Evolutionary conservation across 106 monocot species (phyloP), one percentile per base, ranked within the genome.

Genomic region (Dendrobium nobile): DNA sequence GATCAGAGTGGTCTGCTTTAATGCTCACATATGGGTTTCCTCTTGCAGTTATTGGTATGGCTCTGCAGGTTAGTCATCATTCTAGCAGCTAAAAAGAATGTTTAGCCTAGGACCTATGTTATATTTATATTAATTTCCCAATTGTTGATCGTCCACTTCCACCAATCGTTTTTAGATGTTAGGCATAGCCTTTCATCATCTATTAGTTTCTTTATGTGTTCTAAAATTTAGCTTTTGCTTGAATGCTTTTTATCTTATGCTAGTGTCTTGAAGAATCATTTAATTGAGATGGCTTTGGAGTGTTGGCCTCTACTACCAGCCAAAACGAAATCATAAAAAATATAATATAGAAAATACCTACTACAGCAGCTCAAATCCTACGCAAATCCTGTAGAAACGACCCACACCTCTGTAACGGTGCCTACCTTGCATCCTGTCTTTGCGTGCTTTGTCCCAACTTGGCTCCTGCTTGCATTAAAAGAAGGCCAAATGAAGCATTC

Each of bases 21-120:
- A 95, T 98, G 98, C 90, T 98, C 18, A 98, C 98, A 40, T 98
- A 98, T 84, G 98, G 98, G 7, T 98, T 98, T 87, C 98, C 98
- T 86, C 91, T 98, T 83, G 81, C 92, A 79, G 92, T 98, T 79
- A 98, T 98, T 78, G 98, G 98, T 78, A 98, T 98, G 98, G 98
- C 98, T 81, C 75, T 98, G 54, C 92, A 98, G 98, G 98, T 87
- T 86, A 79, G 27, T 65, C 64, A 51, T 51, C 51, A 51, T 51
- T 45, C 51, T 3, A 13, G 51, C 51, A 22, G 22, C 24, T 65
- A 24, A 7, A 65, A 65, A 26, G 22, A 65, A n/a, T 65, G 22
- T 26, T n/a, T 65, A 65, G 0, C 26, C 64, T 24, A 65, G 9
- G n/a, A n/a, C 64, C 1, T 26, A 65, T 65, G 26, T 65, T 64